phyloP scores from a whole-genome alignment of 2,329 filamentous ascomycete genomes.

The Colletotrichum tropicicola region DNA sequence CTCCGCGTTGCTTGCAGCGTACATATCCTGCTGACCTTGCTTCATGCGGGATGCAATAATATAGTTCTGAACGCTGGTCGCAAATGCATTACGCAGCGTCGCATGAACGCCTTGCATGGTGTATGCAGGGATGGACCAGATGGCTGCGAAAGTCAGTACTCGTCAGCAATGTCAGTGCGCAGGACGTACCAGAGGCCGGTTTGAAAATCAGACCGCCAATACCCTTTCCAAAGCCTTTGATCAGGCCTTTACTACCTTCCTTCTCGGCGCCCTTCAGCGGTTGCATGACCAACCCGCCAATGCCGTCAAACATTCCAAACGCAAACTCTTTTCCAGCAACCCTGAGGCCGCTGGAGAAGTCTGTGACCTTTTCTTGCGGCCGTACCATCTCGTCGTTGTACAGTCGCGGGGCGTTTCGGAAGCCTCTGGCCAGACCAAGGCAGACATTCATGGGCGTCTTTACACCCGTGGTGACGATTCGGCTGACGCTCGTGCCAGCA shows the following conservation, averaged over 20 bases:
- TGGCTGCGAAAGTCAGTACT: slow-evolving; percentile 45
- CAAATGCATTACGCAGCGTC: slow-evolving; percentile 76
- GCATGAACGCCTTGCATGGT: slow-evolving; percentile 85
- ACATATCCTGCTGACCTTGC: slow-evolving; percentile 77
- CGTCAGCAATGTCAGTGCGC: neutral
- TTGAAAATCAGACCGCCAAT: slow-evolving; percentile 85
- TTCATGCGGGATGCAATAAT: slow-evolving; percentile 80
- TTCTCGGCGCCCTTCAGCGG: slow-evolving; percentile 69
- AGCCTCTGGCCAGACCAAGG: slow-evolving; percentile 82
- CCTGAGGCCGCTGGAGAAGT: slow-evolving; percentile 77
- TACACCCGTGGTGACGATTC: slow-evolving; percentile 79
- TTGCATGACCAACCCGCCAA: slow-evolving; percentile 83
- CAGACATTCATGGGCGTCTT: slow-evolving; percentile 88
- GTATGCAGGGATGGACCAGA: slow-evolving; percentile 81
- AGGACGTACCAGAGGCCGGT: slow-evolving; percentile 74
- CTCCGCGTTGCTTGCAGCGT: slow-evolving; percentile 63
- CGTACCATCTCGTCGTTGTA: slow-evolving; percentile 87
- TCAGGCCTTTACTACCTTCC: slow-evolving; percentile 64
- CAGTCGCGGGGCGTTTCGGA: slow-evolving; percentile 85
- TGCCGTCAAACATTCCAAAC: slow-evolving; percentile 81
- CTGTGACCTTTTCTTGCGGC: slow-evolving; percentile 81
- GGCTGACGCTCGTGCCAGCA: slow-evolving; percentile 72
- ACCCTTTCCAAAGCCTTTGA: slow-evolving; percentile 85
- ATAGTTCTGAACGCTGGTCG: slow-evolving; percentile 78
- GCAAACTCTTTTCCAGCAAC: slow-evolving; percentile 83